These are phyloP conservation scores for Chlamydomonas sp. DNA, from an alignment of 139 green algal species.

Conservation along the genomic window DNA sequence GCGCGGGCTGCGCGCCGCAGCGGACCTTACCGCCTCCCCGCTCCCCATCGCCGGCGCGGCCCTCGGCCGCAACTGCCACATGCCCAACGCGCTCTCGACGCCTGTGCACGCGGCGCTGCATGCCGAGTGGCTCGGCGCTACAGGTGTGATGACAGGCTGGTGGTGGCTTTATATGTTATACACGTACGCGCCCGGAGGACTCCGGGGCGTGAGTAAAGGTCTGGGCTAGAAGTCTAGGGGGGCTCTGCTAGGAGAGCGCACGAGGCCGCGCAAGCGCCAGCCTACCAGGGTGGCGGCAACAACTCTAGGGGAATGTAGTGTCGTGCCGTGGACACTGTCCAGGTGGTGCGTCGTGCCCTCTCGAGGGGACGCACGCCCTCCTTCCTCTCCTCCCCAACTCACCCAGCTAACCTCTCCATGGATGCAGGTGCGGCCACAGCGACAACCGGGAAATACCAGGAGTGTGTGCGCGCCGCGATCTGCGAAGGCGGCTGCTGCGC, in stretches of 20 bases:
- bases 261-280: too few species aligned
- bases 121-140: slow-evolving; percentile 25
- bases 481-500: slow-evolving; percentile 48
- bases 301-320: not conserved
- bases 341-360: too few species aligned
- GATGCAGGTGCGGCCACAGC: not conserved
- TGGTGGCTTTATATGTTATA: too few species aligned
- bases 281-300: too few species aligned
- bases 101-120: slow-evolving; percentile 45
- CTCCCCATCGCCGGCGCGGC: slow-evolving; percentile 14
- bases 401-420: not conserved
- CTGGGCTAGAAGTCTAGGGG: too few species aligned
- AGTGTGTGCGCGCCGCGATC: slow-evolving; percentile 28
- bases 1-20: slow-evolving; percentile 8
- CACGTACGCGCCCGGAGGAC: too few species aligned
- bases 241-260: too few species aligned
- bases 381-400: not conserved
- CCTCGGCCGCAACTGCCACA: slow-evolving; percentile 57
- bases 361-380: too few species aligned
- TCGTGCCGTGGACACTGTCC: too few species aligned
- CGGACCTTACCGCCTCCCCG: slow-evolving; percentile 18
- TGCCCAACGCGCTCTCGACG: slow-evolving; percentile 49
- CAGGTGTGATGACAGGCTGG: too few species aligned
- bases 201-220: too few species aligned
- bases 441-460: not conserved